Base-by-base conservation (phyloP, 495 filamentous ascomycete genomes). In the Talaromyces thailandensis region DNA sequence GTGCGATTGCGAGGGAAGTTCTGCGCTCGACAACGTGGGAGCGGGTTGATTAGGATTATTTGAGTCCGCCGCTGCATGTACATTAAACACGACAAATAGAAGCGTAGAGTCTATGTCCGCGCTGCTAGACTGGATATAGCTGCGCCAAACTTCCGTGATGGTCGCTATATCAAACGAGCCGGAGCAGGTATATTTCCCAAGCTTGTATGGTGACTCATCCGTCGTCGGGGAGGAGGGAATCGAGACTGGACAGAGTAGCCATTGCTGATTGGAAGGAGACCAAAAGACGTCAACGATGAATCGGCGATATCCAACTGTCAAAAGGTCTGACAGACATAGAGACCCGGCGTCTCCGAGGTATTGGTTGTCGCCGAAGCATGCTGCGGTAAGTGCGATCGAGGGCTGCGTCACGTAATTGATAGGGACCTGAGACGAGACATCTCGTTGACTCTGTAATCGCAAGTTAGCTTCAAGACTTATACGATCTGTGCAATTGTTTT, bases 221-320 rank as follows among this genome's bases (percentile, higher is more conserved):
- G 74, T 62, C 12, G 67, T 64, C 6, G 61, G 40, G 9, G 62
- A 67, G n/a, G 64, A 52, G 32, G 77, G 70, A 53, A 78, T 64
- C 1, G 70, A 64, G 8, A 81, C 81, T 0, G 86, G 86, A 64
- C 86, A 89, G 29, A 89, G 79, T 25, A 73, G 81, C 84, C 84
- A 88, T 29, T 72, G 60, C 24, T 71, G 72, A 31, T 76, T 72
- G 28, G 68, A 72, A 18, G 73, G 61, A 60, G 86, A 86, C 86
- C 86, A 89, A 66, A 86, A 89, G 6, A 88, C 60, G 67, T 89
- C 86, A n/a, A 86, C 68, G 32, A 82, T 68, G 31, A 88, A 79
- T 57, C 82, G 76, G 31, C 79, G 75, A 62, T 82, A 87, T n/a
- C 82, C 84, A 8, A 78, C 71, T 1, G 81, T 77, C 3, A 89